Evolutionary conservation across 1,284 basidiomycete genomes (phyloP).

Genomic region (Trichosporon sp.): DNA sequence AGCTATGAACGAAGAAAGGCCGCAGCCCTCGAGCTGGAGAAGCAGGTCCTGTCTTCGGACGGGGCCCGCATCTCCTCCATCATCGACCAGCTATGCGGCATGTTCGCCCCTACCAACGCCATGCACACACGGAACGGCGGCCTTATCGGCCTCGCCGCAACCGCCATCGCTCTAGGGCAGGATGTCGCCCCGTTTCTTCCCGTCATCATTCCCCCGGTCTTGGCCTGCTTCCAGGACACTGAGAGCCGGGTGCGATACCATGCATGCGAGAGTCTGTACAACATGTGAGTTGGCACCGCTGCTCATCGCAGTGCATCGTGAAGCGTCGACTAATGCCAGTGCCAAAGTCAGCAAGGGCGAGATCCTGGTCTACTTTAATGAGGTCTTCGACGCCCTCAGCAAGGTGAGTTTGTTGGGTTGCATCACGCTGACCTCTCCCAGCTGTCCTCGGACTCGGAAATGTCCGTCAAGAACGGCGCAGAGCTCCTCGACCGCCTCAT

Average conservation of each 20-base stretch:
- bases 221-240: constrained; percentile 89
- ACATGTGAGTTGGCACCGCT: constrained; percentile 59
- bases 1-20: constrained; percentile 87
- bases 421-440: constrained; percentile 43
- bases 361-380: constrained; percentile 94
- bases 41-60: constrained; percentile 59
- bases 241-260: constrained; percentile 80
- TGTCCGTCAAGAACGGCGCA: constrained; percentile 97
- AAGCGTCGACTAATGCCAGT: constrained; percentile 21
- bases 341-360: constrained; percentile 97
- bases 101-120: constrained; percentile 78
- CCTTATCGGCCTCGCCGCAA: constrained; percentile 91
- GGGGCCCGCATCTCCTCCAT: constrained; percentile 75
- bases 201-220: constrained; percentile 80
- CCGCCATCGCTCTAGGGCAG: constrained; percentile 89
- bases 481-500: constrained; percentile 95
- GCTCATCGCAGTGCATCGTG: neutral
- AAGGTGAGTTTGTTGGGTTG: constrained; percentile 58
- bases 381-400: constrained; percentile 93
- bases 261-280: constrained; percentile 95
- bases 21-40: constrained; percentile 91
- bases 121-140: constrained; percentile 87
- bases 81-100: constrained; percentile 88
- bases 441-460: constrained; percentile 93
- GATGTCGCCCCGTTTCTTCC: constrained; percentile 91